Conservation (phyloP, 306 rosid genomes). For the Trifolium dubium region DNA sequence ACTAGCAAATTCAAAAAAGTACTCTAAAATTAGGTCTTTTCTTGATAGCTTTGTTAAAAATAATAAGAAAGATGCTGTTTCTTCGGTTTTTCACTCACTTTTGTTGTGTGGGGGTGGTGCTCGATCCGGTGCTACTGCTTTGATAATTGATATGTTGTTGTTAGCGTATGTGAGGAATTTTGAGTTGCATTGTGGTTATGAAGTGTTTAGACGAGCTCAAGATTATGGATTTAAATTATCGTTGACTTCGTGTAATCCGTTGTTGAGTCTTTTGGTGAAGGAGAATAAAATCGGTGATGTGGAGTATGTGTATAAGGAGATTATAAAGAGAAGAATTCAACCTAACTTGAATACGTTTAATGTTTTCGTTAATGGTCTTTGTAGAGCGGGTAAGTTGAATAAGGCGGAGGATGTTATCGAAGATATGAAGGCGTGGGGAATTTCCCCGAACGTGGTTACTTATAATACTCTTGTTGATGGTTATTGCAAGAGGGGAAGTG, state of each 20-base stretch:
- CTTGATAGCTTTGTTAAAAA: slow-evolving; percentile 60
- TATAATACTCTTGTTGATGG: slow-evolving; percentile 77
- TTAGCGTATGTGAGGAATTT: slow-evolving; percentile 61
- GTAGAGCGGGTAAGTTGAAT: slow-evolving; percentile 83
- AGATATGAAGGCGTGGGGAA: slow-evolving; percentile 84
- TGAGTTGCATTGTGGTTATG: slow-evolving; percentile 50
- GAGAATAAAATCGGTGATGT: slow-evolving; percentile 52
- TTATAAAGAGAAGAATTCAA: slow-evolving; percentile 63
- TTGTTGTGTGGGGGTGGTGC: slow-evolving; percentile 40
- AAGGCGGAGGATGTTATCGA: slow-evolving; percentile 70
- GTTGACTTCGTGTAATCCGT: slow-evolving; percentile 61
- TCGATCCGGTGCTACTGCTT: slow-evolving; percentile 47
- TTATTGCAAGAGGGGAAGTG: slow-evolving; percentile 68
- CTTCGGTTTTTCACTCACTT: slow-evolving; percentile 60
- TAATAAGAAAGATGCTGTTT: slow-evolving; percentile 53
- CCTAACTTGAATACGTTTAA: slow-evolving; percentile 68
- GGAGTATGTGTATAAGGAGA: slow-evolving; percentile 65
- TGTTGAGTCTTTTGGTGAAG: slow-evolving; percentile 68
- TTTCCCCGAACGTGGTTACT: slow-evolving; percentile 67
- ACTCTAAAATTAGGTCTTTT: slow-evolving; percentile 64
- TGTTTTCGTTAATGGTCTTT: slow-evolving; percentile 72
- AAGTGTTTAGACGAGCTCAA: slow-evolving; percentile 66
- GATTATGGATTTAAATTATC: slow-evolving; percentile 67
- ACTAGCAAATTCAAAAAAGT: slow-evolving; percentile 56
- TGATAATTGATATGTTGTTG: slow-evolving; percentile 65